Percentiles rank a stretch among this genome's conserved stretches.
Evolutionary conservation across 768 basidiomycete genomes (phyloP).

Genomic region (Tulasnella sp.): DNA sequence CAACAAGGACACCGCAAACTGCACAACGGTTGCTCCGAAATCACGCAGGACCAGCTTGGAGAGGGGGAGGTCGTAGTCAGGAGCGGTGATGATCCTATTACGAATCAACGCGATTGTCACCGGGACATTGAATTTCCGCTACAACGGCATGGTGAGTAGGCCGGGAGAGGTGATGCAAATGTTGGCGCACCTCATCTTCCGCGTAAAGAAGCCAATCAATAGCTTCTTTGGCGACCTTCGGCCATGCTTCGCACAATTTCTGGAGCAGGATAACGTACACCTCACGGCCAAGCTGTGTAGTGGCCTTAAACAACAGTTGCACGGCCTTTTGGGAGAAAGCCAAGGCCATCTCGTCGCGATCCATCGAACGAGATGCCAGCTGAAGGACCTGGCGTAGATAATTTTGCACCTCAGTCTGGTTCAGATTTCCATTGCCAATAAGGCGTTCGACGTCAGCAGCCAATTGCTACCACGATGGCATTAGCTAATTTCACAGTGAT

Average conservation of each 20-base stretch:
- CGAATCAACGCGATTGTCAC: slow-evolving; percentile 83
- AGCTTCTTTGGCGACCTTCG: slow-evolving; percentile 92
- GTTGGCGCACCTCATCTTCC: slow-evolving; percentile 71
- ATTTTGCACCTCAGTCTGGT: slow-evolving; percentile 75
- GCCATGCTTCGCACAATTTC: slow-evolving; percentile 75
- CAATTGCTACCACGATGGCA: slow-evolving; percentile 33
- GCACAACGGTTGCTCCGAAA: slow-evolving; percentile 60
- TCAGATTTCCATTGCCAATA: slow-evolving; percentile 51
- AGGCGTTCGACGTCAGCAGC: slow-evolving; percentile 66
- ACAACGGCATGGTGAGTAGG: slow-evolving; percentile 9
- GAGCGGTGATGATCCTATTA: slow-evolving; percentile 63
- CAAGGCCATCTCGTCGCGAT: slow-evolving; percentile 76
- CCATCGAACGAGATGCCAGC: slow-evolving; percentile 65
- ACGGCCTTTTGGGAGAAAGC: slow-evolving; percentile 95
- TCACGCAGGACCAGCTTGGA: slow-evolving; percentile 74
- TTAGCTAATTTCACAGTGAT: too few species aligned
- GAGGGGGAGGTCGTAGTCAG: slow-evolving; percentile 78
- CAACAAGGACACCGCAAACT: slow-evolving; percentile 71
- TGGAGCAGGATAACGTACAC: slow-evolving; percentile 84
- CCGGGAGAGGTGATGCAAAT: slow-evolving; percentile 10
- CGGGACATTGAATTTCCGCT: slow-evolving; percentile 94
- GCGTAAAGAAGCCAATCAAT: slow-evolving; percentile 93
- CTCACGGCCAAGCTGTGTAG: slow-evolving; percentile 75
- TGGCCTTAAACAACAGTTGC: slow-evolving; percentile 84
- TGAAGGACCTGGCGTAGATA: slow-evolving; percentile 72